Conservation (phyloP, 2,329 filamentous ascomycete species). For the Scedosporium minutisporum region DNA sequence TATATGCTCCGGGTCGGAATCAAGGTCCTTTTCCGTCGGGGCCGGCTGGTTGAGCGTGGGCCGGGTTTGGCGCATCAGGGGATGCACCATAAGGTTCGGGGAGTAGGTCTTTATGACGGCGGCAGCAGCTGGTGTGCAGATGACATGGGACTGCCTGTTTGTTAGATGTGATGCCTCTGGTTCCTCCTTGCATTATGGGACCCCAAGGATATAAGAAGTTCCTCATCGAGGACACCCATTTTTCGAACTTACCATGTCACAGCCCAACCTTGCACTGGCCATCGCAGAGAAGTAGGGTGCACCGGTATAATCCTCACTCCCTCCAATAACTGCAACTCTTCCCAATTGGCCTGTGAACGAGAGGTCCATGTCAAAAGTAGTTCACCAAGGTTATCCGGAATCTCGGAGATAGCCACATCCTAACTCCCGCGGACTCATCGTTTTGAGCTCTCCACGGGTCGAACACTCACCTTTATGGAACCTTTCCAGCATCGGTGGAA, state of each 20-base stretch:
- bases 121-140: conserved; percentile 82
- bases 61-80: conserved; percentile 72
- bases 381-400: background rate
- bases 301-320: conserved; percentile 91
- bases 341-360: conserved; percentile 67
- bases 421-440: no score
- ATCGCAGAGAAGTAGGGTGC: conserved; percentile 98
- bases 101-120: conserved; percentile 95
- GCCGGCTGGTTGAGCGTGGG: conserved; percentile 23
- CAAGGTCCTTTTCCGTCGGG: conserved; percentile 16
- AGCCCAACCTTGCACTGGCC: conserved; percentile 83
- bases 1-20: conserved; percentile 50
- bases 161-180: background rate
- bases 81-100: conserved; percentile 97
- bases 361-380: background rate
- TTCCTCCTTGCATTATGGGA: background rate
- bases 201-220: no score
- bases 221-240: no score
- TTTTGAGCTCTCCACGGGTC: no score
- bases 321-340: conserved; percentile 85
- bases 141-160: conserved; percentile 66
- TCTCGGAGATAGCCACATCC: background rate
- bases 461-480: conserved; percentile 77
- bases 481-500: conserved; percentile 87
- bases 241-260: conserved; percentile 62